Evolutionary conservation across 2,329 filamentous ascomycete genomes (phyloP), one percentile per base, ranked within the genome.

Genomic region (Aspergillus terreus): DNA sequence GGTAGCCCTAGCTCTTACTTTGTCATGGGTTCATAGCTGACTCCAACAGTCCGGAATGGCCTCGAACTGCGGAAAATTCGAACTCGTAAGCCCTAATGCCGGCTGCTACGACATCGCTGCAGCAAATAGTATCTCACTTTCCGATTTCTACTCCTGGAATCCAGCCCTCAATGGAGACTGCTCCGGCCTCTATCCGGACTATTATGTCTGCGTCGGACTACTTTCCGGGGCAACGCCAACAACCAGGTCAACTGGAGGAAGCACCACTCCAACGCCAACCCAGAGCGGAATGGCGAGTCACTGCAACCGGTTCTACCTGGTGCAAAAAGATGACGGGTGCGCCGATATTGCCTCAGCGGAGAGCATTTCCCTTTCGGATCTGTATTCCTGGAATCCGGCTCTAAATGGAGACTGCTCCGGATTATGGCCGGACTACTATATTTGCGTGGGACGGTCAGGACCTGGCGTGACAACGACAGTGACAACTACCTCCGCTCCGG

Each of bases 381-480:
- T 72, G 25, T 56, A 65, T n/a, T 38, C 47, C 14, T 67, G 63
- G 64, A 64, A 68, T 50, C 58, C 62, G 1, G 53, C 48, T 7
- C 52, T 60, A 17, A 52, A 52, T 43, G 51, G 46, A 5, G 38
- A 47, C 36, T 54, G 52, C 46, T 35, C 44, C 10, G 44, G 44
- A 35, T 36, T 57, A 12, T 51, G 40, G 40, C 40, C 51, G 19
- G 42, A 48, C 9, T 53, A 53, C 35, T 56, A 56, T 46, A 52
- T 53, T 23, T 51, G 50, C 27, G 44, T 56, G 11, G 50, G 50
- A 42, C 38, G 38, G 38, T 35, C 4, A 35, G 33, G 9, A 35
- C 33, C 33, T 35, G 33, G 33, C 33, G 33, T 35, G 9, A 33
- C 44, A 32, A 46, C 44, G 12, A 12, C 44, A 33, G 14, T 12